Evolutionary conservation across 192 early-diverging fungal genomes (phyloP).

Genomic region (Coemansia sp.): DNA sequence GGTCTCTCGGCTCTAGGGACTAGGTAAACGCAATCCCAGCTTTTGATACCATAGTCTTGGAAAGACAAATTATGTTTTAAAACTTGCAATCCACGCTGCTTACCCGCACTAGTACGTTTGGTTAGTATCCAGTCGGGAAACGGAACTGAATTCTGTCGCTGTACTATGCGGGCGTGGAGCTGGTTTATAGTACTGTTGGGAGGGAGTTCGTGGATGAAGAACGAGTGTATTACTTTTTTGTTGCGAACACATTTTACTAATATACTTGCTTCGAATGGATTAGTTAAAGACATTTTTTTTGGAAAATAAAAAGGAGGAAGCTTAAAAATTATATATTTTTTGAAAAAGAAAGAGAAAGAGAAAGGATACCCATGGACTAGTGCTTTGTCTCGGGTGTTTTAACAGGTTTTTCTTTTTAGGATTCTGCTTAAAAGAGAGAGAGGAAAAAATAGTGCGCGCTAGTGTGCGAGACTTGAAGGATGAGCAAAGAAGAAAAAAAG

Average conservation of each 20-base stretch:
- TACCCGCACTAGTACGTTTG: not conserved
- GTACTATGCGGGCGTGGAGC: conserved; percentile 10
- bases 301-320: not conserved
- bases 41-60: conserved; percentile 23
- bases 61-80: conserved; percentile 5
- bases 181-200: conserved; percentile 31
- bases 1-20: conserved; percentile 1
- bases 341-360: not conserved
- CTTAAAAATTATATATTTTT: too few species aligned
- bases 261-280: conserved; percentile 35
- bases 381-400: too few species aligned
- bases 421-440: too few species aligned
- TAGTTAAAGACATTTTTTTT: conserved; percentile 15
- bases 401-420: too few species aligned
- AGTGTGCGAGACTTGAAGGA: too few species aligned
- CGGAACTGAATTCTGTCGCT: not conserved
- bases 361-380: too few species aligned
- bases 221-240: conserved; percentile 15
- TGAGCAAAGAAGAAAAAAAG: too few species aligned
- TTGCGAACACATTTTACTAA: conserved; percentile 15
- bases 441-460: too few species aligned
- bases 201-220: conserved; percentile 36
- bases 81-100: not conserved
- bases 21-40: conserved; percentile 37
- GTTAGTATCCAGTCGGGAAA: conserved; percentile 21